Evolutionary conservation across 192 early-diverging fungal genomes (phyloP).

Genomic region (Chytriomyces hyalinus): DNA sequence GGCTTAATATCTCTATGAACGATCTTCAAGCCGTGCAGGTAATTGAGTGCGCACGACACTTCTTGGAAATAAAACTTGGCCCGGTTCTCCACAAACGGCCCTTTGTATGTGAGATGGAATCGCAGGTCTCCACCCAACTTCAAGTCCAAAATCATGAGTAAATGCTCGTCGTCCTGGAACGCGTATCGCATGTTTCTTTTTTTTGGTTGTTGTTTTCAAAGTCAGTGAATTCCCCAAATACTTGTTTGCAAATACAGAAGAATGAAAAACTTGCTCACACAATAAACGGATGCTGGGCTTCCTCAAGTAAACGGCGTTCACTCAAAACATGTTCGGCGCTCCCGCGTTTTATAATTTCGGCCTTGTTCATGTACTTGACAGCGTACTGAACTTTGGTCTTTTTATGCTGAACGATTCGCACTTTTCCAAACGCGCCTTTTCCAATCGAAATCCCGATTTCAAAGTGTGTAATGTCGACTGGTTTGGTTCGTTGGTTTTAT

Average conservation of each 20-base stretch:
- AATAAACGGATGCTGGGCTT: conserved; percentile 82
- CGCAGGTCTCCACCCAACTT: conserved; percentile 95
- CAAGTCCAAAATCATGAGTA: conserved; percentile 94
- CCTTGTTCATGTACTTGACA: conserved; percentile 12
- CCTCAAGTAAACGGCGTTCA: conserved; percentile 85
- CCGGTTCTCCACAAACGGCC: conserved; percentile 73
- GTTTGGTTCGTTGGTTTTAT: background rate
- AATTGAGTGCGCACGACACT: conserved; percentile 76
- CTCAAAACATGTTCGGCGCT: conserved; percentile 70
- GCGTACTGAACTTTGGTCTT: conserved; percentile 70
- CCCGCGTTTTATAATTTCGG: conserved; percentile 5
- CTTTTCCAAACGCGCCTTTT: conserved; percentile 94
- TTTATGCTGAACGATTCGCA: conserved; percentile 90
- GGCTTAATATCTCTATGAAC: conserved; percentile 96
- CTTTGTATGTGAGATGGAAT: conserved; percentile 79
- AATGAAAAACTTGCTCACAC: conserved; percentile 39
- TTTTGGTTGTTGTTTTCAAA: conserved; percentile 53
- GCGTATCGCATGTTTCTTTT: conserved; percentile 84
- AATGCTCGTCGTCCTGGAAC: conserved; percentile 93
- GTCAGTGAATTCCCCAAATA: background rate
- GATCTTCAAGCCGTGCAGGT: conserved; percentile 81
- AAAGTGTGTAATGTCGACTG: conserved; percentile 88
- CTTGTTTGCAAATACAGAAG: background rate
- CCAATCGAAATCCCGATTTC: conserved; percentile 86
- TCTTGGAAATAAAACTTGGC: conserved; percentile 90